phyloP scores from a whole-genome alignment of 139 green algal genomes.

The Raphidocelis subcapitata region DNA sequence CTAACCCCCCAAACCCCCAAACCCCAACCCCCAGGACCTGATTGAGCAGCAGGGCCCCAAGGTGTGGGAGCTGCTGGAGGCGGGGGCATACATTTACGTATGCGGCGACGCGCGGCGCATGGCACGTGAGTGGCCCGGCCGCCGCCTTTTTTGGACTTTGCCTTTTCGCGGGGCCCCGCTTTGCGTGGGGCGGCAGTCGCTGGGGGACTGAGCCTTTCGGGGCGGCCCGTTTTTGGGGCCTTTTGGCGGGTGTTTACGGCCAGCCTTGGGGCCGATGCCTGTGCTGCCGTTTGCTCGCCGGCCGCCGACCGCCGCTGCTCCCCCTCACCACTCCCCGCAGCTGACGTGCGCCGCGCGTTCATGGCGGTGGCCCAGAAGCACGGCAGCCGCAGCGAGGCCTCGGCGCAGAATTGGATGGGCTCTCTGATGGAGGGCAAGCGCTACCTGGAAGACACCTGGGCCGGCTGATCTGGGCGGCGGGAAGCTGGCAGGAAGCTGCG shows the following conservation, averaged over 20 bases:
- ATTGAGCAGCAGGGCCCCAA: slow-evolving; percentile 20
- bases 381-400: slow-evolving; percentile 38
- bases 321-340: slow-evolving; percentile 46
- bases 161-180: too few relatives aligned
- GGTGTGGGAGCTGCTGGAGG: slow-evolving; percentile 38
- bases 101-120: slow-evolving; percentile 96
- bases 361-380: slow-evolving; percentile 43
- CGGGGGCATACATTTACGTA: slow-evolving; percentile 82
- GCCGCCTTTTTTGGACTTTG: not conserved
- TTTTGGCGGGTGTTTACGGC: not conserved
- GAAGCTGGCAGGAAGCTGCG: too few relatives aligned
- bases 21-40: slow-evolving; percentile 89
- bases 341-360: slow-evolving; percentile 88
- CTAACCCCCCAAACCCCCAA: too few relatives aligned
- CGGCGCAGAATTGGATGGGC: slow-evolving; percentile 76
- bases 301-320: too few relatives aligned
- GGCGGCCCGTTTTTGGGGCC: not conserved
- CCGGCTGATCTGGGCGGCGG: too few relatives aligned
- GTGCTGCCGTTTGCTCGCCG: too few relatives aligned
- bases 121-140: slow-evolving; percentile 54
- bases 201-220: too few relatives aligned
- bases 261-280: too few relatives aligned
- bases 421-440: slow-evolving; percentile 62
- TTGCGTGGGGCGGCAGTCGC: too few relatives aligned
- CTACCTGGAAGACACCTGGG: slow-evolving; percentile 91